Percentiles rank a stretch among this genome's conserved stretches.
Conservation (phyloP, 108 stramenopile species). For the Nitzschia putrida region DNA sequence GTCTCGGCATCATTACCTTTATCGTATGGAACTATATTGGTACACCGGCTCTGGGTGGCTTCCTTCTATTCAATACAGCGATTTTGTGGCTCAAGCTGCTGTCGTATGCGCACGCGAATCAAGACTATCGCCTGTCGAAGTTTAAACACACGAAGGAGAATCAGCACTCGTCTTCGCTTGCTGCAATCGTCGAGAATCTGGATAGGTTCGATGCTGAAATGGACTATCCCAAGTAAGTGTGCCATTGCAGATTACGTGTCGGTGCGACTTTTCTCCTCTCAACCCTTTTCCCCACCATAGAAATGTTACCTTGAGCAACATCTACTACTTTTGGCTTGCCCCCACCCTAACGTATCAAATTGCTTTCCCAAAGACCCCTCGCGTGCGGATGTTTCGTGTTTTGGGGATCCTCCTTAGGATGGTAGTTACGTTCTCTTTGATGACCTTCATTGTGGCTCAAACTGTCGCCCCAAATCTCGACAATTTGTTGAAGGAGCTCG, state of each 20-base stretch:
- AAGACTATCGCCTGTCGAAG: slow-evolving; percentile 59
- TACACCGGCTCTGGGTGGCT: slow-evolving; percentile 57
- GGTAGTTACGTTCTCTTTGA: slow-evolving; percentile 45
- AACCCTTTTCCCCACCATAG: slow-evolving; percentile 2
- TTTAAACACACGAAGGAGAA: slow-evolving; percentile 6
- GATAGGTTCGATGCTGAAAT: slow-evolving; percentile 48
- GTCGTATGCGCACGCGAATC: slow-evolving; percentile 75
- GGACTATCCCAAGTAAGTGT: slow-evolving; percentile 56
- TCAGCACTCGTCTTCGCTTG: slow-evolving; percentile 14
- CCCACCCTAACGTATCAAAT: slow-evolving; percentile 89
- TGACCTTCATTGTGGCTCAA: slow-evolving; percentile 72
- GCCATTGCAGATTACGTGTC: background rate
- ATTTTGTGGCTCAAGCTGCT: slow-evolving; percentile 84
- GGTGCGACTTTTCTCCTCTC: background rate
- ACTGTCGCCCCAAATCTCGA: slow-evolving; percentile 62
- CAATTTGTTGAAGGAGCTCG: slow-evolving; percentile 59
- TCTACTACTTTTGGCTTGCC: slow-evolving; percentile 86
- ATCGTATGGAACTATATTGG: slow-evolving; percentile 77
- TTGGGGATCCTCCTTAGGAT: slow-evolving; percentile 53
- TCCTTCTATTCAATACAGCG: slow-evolving; percentile 56
- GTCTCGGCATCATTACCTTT: slow-evolving; percentile 42
- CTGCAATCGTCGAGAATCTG: slow-evolving; percentile 63
- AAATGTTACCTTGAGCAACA: slow-evolving; percentile 71
- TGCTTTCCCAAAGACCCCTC: slow-evolving; percentile 66
- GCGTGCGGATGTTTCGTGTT: slow-evolving; percentile 53